Evolutionary conservation across 1,139 yeast species (phyloP), one percentile per base, ranked within the genome.

Genomic region (Hemisphaericaspora subhashii): DNA sequence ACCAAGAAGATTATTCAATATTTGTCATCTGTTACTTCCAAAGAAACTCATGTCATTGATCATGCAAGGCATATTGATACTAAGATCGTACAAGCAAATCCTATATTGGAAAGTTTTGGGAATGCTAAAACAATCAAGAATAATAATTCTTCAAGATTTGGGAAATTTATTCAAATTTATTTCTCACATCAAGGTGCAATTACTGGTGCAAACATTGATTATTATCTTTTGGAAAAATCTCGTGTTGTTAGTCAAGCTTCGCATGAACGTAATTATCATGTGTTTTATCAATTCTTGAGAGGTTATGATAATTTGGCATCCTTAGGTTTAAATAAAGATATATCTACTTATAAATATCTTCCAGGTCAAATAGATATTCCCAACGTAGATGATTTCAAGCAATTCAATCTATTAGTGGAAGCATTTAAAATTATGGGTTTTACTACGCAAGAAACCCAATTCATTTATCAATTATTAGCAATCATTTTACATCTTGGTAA

Each of bases 1-100:
- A 92, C 98, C n/a, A 92, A 92, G 60, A 88, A 86, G 55, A 90
- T 92, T 43, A 86, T 94, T 48, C 98, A 90, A 60, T 92, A 89
- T 60, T 72, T 94, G 41, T 88, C 97, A 0, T 82, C 90, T 5
- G 81, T 88, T 29, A 81, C 92, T 1, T 50, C 55, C 10, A 33
- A 26, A 12, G 38, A 25, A 18, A 27, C 42, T 11, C 9, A 14
- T 5, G 12, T 26, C 2, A 24, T 30, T 13, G 55, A 74, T 3
- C 53, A 60, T 16, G 21, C 37, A 14, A 57, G 56, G 25, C 55
- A 59, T 38, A 85, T 92, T 50, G 98, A 94, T 59, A 77, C 79
- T 48, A 90, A 87, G 58, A 92, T 94, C 40, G 64, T 92, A 33
- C 92, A 88, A 55, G 96, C 98, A 8, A 94, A 92, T 55, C 98